Conservation (phyloP, 306 rosid species). For the Mimosa bimucronata region DNA sequence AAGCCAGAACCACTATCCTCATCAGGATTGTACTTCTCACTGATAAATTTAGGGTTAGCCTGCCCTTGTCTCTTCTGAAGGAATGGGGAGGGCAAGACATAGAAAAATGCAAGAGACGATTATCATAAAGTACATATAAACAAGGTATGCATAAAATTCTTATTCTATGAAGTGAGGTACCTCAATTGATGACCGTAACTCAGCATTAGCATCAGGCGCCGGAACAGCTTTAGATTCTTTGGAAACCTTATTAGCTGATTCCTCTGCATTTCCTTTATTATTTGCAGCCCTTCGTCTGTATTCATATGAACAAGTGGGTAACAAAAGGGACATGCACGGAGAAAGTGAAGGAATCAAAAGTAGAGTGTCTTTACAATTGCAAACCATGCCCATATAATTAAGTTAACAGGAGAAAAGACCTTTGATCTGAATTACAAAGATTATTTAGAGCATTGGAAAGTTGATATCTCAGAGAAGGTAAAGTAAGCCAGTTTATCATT, state of each 20-base stretch:
- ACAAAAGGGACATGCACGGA: conserved; percentile 4
- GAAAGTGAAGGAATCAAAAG: neutral
- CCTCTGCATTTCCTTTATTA: conserved; percentile 49
- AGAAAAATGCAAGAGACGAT: conserved; percentile 30
- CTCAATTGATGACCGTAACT: conserved; percentile 59
- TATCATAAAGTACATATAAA: conserved; percentile 16
- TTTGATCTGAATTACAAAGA: neutral
- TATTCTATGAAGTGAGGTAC: conserved; percentile 40
- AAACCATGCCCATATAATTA: neutral
- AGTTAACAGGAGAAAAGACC: neutral
- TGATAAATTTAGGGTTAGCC: conserved; percentile 48
- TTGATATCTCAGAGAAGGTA: neutral
- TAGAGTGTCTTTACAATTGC: neutral
- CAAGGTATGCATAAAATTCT: conserved; percentile 23
- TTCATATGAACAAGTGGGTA: conserved; percentile 36
- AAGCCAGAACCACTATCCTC: conserved; percentile 63
- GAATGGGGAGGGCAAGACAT: neutral
- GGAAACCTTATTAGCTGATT: conserved; percentile 42
- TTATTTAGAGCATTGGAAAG: neutral
- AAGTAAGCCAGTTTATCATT: neutral
- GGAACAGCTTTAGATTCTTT: conserved; percentile 64
- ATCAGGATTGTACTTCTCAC: conserved; percentile 61
- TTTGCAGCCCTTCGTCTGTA: conserved; percentile 56
- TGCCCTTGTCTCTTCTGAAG: conserved; percentile 60
- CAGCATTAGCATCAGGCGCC: conserved; percentile 63